Base-by-base conservation (phyloP, 306 rosid species). In the Vigna mungo region DNA sequence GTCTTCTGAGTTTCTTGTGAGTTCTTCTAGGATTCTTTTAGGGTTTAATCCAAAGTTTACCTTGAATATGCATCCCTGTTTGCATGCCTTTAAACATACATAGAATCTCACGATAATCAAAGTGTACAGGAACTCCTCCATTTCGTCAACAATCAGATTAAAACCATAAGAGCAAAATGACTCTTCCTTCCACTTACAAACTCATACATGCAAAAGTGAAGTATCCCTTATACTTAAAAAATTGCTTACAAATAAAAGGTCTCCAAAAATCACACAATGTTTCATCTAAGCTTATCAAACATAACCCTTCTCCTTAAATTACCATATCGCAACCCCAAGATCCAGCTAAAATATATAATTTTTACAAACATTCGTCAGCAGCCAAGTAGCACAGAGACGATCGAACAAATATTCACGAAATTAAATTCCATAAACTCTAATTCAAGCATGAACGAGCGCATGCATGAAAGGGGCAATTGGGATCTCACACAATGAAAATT, bases 401-500 rank as follows among this genome's bases (percentile, higher is more conserved):
- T 10, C 0, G 8, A 1, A 44, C 46, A 70, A 41, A 62, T 30
- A 78, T 30, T 34, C 4, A 41, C 63, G 6, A 53, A 70, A 47
- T 41, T 14, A 53, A 37, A 74, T 5, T 1, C 66, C 18, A 52
- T 20, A 69, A 37, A 16, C 64, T 21, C 68, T 5, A 64, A 48
- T 69, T 74, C 14, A 3, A 34, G 13, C 60, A 64, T 9, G 11
- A 39, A 86, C 23, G 66, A 76, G 54, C 52, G 4, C 72, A 78
- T 53, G 86, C 89, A 94, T 55, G 88, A 71, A 65, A 27, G 34
- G 53, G 17, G 32, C 25, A 69, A 77, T 74, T 27, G 77, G 44
- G 91, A 94, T 90, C 94, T 84, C 54, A 73, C n/a, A 62, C 59
- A 78, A 7, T 8, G 17, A 71, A 41, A 77, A 53, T 0, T 0